A percentile compares a stretch with the other conserved stretches of the same genome.
phyloP scores from a whole-genome alignment of 73 alveolate genomes.

The Diophrys appendiculata region DNA sequence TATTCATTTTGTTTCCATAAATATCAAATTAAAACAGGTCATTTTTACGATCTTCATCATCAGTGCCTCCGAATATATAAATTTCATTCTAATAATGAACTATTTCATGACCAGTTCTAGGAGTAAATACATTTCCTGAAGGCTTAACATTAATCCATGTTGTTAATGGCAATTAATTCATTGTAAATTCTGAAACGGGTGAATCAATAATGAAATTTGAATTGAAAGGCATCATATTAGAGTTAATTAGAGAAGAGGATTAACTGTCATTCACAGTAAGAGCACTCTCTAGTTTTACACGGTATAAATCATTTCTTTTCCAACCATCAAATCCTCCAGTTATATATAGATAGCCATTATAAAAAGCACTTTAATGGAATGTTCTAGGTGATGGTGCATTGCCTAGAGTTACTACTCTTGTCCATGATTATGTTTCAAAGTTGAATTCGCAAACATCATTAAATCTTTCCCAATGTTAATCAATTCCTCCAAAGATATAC shows the following conservation, averaged over 20 bases:
- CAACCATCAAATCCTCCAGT: constrained; percentile 85
- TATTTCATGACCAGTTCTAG: constrained; percentile 81
- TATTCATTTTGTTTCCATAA: constrained; percentile 49
- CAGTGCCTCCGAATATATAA: constrained; percentile 81
- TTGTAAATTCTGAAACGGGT: background rate
- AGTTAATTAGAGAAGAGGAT: background rate
- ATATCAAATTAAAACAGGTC: constrained; percentile 55
- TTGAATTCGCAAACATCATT: constrained; percentile 56
- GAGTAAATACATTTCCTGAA: constrained; percentile 37
- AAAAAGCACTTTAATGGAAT: constrained; percentile 59
- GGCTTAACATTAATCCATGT: constrained; percentile 36
- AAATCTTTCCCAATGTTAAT: constrained; percentile 68
- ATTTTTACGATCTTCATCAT: constrained; percentile 64
- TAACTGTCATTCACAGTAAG: background rate
- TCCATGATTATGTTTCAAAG: constrained; percentile 46
- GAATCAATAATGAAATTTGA: background rate
- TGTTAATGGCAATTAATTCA: constrained; percentile 12
- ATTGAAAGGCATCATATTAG: background rate
- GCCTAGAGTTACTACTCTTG: constrained; percentile 60
- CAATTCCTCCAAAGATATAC: constrained; percentile 78
- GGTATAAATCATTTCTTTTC: constrained; percentile 77
- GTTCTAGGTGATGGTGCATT: constrained; percentile 73
- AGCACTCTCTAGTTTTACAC: constrained; percentile 48
- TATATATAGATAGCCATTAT: constrained; percentile 44
- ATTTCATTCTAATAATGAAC: constrained; percentile 44